Conservation (phyloP, 2,329 filamentous ascomycete genomes). For the Zasmidium cellare region DNA sequence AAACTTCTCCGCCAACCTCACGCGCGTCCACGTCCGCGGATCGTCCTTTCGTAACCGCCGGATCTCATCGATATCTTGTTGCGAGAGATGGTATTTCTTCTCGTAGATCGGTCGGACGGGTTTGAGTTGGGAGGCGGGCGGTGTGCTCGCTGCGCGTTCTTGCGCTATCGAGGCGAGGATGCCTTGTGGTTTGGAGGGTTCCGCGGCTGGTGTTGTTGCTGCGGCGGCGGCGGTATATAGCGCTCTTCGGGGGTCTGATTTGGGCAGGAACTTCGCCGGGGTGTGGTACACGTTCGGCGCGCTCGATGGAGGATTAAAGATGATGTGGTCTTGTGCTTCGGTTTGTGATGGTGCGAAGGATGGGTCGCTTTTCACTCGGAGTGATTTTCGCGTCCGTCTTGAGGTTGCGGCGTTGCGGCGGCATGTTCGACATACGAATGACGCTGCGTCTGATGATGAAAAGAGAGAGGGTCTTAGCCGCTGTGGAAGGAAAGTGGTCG, state of each 20-base stretch:
- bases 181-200: constrained; percentile 13
- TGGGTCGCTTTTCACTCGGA: constrained; percentile 46
- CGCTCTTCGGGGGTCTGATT: constrained; percentile 52
- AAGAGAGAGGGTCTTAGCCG: constrained; percentile 24
- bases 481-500: constrained; percentile 21
- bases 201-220: constrained; percentile 14
- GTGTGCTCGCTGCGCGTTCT: constrained; percentile 20
- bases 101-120: constrained; percentile 53
- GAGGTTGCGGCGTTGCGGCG: constrained; percentile 46
- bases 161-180: constrained; percentile 24
- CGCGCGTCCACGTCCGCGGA: constrained; percentile 60
- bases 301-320: constrained; percentile 67
- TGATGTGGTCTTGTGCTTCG: constrained; percentile 53
- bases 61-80: constrained; percentile 60
- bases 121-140: constrained; percentile 38
- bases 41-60: constrained; percentile 55
- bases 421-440: constrained; percentile 32
- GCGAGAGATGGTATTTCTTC: constrained; percentile 63
- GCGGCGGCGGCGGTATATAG: constrained; percentile 14
- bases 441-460: constrained; percentile 19
- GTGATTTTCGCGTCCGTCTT: constrained; percentile 48
- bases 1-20: constrained; percentile 62
- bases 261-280: constrained; percentile 63
- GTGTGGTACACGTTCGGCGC: constrained; percentile 65
- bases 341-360: constrained; percentile 41